Base-by-base conservation (phyloP, 2,329 filamentous ascomycete species). In the Fusarium subglutinans region DNA sequence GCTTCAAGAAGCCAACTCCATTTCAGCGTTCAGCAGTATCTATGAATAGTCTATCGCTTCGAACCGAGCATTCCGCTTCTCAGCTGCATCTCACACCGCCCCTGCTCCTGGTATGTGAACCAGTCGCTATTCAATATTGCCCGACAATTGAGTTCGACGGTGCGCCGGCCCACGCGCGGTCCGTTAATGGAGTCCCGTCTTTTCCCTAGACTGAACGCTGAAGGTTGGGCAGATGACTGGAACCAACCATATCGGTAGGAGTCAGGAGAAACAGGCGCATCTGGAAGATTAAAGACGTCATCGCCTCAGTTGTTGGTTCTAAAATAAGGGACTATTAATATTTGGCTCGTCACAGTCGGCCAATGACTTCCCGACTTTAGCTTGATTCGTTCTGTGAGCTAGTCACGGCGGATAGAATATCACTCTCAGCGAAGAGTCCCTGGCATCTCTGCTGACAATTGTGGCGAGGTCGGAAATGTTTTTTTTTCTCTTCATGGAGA, bases 131-230 rank as follows among this genome's bases (percentile, higher is more conserved):
- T 63, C 26, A 66, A 63, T 55, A 69, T 70, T 67, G 56, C 68
- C 62, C 63, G 64, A 66, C 53, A 63, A 77, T 77, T 79, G 77
- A 77, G 76, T 79, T 79, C 64, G 68, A 76, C 76, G 77, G 77
- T 76, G 73, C 62, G 68, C 69, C 70, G 68, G 77, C 72, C 74
- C 70, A 75, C 70, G 70, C 70, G 77, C 77, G 77, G 77, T 77
- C 77, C 77, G 77, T 66, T 69, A 55, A 75, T 72, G 73, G 71
- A 79, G 66, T 76, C 73, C 77, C 77, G 76, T 79, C 74, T 77
- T 78, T 78, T 79, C 69, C 73, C 77, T 79, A 79, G 76, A 67
- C 72, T 63, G 54, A 63, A 54, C 67, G 70, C 72, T 63, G 54
- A 63, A 54, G 69, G 70, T 55, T 70, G 76, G 66, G 48, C 54